Evolutionary conservation across 352 stramenopile species (phyloP).

Genomic region (Globisporangium canariense): DNA sequence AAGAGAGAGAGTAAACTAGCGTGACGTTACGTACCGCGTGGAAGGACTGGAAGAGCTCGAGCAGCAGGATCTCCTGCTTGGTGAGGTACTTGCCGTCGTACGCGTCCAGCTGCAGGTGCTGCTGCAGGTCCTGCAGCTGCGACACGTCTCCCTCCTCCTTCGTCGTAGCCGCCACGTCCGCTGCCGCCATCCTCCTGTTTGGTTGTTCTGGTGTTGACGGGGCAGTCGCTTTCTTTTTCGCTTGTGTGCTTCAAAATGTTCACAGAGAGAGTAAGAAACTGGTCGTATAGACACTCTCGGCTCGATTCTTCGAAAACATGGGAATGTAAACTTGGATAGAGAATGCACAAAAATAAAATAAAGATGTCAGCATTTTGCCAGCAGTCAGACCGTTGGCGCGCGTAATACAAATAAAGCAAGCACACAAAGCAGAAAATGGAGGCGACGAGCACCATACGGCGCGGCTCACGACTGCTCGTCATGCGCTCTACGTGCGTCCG

Average conservation of each 20-base stretch:
- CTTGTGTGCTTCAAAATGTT: background rate
- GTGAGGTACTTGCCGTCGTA: constrained; percentile 75
- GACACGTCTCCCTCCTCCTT: constrained; percentile 43
- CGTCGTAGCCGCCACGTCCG: constrained; percentile 13
- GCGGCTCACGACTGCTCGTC: background rate
- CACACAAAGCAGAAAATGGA: background rate
- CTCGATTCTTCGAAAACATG: too few relatives aligned
- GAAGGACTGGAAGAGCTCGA: constrained; percentile 60
- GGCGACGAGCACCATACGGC: background rate
- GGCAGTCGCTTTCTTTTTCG: background rate
- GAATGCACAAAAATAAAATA: too few relatives aligned
- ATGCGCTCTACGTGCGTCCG: background rate
- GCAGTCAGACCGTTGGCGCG: constrained; percentile 2
- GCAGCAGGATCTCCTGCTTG: constrained; percentile 68
- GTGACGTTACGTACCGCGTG: constrained; percentile 17
- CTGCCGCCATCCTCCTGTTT: constrained; percentile 5
- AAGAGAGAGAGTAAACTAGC: background rate
- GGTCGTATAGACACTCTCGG: too few relatives aligned
- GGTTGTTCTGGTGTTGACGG: background rate
- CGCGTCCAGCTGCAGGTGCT: constrained; percentile 71
- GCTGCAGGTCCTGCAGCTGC: constrained; percentile 49
- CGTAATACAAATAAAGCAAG: background rate
- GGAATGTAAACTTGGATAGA: too few relatives aligned
- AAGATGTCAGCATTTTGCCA: background rate
- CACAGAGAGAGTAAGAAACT: too few relatives aligned